Percentiles rank a stretch among this genome's conserved stretches.
Conservation (phyloP, 2,329 filamentous ascomycete species). For the Diaporthe nobilis region DNA sequence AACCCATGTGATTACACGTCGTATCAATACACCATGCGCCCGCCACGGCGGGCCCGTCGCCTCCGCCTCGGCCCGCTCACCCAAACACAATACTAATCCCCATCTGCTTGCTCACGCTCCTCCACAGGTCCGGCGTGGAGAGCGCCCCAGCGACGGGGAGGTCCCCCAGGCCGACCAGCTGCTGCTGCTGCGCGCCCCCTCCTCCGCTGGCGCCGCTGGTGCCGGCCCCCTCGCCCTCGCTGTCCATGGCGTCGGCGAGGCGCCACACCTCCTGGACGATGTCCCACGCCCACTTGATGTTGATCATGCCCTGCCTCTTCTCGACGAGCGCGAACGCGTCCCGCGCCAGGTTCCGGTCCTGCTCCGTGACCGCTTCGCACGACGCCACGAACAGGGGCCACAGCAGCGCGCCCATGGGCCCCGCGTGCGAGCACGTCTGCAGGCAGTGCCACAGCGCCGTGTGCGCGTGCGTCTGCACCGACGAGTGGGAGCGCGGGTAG, state of each 20-base stretch:
- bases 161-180: constrained; percentile 13
- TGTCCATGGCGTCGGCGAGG: constrained; percentile 58
- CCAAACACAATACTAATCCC: constrained; percentile 73
- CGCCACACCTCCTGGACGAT: constrained; percentile 75
- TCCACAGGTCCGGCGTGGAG: constrained; percentile 63
- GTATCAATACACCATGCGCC: constrained; percentile 14
- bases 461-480: constrained; percentile 68
- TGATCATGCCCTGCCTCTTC: constrained; percentile 74
- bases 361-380: constrained; percentile 67
- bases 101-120: constrained; percentile 70
- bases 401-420: constrained; percentile 74
- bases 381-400: constrained; percentile 76
- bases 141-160: background rate
- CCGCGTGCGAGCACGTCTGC: constrained; percentile 66
- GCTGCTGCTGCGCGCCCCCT: constrained; percentile 7
- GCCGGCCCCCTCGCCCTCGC: constrained; percentile 32
- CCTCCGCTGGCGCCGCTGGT: constrained; percentile 32
- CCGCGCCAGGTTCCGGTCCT: constrained; percentile 66
- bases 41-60: background rate
- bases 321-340: constrained; percentile 67
- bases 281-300: constrained; percentile 73
- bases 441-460: constrained; percentile 67
- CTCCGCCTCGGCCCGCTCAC: constrained; percentile 48
- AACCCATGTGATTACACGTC: constrained; percentile 23
- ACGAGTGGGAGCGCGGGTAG: constrained; percentile 59